A percentile compares a stretch with the other conserved stretches of the same genome.
phyloP scores from a whole-genome alignment of 805 yeast species.

The Kurtzmaniella cleridarum region DNA sequence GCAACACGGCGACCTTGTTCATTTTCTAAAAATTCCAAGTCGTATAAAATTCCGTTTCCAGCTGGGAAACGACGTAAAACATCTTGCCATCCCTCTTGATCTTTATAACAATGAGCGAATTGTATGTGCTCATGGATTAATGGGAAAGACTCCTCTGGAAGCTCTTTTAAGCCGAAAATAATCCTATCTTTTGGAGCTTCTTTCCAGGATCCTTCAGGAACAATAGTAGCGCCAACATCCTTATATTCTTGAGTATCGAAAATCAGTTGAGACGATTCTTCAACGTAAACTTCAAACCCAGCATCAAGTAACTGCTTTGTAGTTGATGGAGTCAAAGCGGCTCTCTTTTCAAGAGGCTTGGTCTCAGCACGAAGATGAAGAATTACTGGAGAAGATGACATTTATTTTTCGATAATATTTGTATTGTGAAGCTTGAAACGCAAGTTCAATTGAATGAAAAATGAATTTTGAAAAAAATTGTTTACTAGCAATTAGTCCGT shows the following conservation, averaged over 20 bases:
- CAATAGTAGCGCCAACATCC: constrained; percentile 78
- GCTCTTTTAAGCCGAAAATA: constrained; percentile 89
- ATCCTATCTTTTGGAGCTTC: constrained; percentile 86
- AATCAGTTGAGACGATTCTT: constrained; percentile 78
- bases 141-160: constrained; percentile 91
- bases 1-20: constrained; percentile 98
- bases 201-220: constrained; percentile 92
- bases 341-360: constrained; percentile 95
- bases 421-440: too few relatives aligned
- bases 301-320: constrained; percentile 78
- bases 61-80: constrained; percentile 84
- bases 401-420: neutral
- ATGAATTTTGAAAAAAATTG: too few relatives aligned
- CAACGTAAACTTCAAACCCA: constrained; percentile 86
- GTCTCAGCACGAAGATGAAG: constrained; percentile 95
- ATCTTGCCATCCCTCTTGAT: constrained; percentile 96
- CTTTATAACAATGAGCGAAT: constrained; percentile 97
- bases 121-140: constrained; percentile 94
- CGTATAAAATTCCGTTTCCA: constrained; percentile 89
- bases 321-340: constrained; percentile 91
- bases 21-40: constrained; percentile 89
- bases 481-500: too few relatives aligned
- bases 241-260: constrained; percentile 74
- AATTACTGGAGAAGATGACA: constrained; percentile 39
- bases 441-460: too few relatives aligned